phyloP scores from a whole-genome alignment of 1,284 basidiomycete species.

The Rhodotorula glutinis region DNA sequence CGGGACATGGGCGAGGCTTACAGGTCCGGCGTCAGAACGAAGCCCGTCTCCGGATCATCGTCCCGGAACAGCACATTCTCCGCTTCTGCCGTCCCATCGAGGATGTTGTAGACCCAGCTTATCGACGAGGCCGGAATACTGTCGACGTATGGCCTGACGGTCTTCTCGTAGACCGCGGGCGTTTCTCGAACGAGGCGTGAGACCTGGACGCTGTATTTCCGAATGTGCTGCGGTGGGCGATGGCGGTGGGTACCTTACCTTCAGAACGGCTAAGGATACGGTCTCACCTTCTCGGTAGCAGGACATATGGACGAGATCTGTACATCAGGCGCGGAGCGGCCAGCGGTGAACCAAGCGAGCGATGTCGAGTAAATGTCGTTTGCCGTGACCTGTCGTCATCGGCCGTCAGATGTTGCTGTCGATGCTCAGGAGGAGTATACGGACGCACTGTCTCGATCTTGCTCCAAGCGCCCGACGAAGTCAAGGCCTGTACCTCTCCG shows the following conservation, averaged over 20 bases:
- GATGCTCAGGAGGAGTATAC: no score
- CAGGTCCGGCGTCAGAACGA: conserved; percentile 82
- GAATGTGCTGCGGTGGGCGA: conserved; percentile 44
- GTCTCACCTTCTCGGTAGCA: conserved; percentile 35
- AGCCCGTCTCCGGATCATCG: conserved; percentile 58
- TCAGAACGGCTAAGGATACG: conserved; percentile 47
- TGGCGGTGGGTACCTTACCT: background rate
- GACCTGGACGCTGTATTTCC: conserved; percentile 74
- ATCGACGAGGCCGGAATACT: conserved; percentile 69
- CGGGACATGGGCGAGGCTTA: conserved; percentile 10
- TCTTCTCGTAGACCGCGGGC: conserved; percentile 63
- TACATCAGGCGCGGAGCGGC: conserved; percentile 14
- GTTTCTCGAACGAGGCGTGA: conserved; percentile 75
- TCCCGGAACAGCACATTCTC: conserved; percentile 70
- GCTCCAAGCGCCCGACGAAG: conserved; percentile 16
- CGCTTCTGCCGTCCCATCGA: conserved; percentile 73
- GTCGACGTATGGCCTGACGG: conserved; percentile 75
- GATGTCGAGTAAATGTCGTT: conserved; percentile 45
- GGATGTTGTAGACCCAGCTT: conserved; percentile 85
- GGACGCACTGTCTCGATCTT: conserved; percentile 26
- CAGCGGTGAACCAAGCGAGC: conserved; percentile 39
- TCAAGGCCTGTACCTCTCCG: conserved; percentile 39
- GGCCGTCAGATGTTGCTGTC: background rate
- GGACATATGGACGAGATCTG: conserved; percentile 38
- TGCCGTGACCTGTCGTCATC: conserved; percentile 27